Evolutionary conservation across 371 early-diverging fungal species (phyloP).

Genomic region (Coemansia sp.): DNA sequence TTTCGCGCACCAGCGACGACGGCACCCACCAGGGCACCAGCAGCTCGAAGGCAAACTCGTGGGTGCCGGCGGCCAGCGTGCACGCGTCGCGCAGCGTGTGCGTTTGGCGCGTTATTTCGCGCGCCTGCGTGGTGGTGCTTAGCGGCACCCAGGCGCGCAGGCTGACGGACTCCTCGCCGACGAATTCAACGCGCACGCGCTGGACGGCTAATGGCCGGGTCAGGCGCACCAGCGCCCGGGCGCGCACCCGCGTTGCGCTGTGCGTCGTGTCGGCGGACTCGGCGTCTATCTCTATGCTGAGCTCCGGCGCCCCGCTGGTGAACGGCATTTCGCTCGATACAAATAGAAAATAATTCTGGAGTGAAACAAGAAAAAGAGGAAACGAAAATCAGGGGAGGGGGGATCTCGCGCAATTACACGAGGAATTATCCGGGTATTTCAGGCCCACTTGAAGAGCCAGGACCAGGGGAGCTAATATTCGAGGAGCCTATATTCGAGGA

Average conservation of each 20-base stretch:
- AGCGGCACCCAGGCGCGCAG: conserved; percentile 37
- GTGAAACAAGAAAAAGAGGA: background rate
- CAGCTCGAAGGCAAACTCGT: conserved; percentile 22
- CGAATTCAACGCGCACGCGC: conserved; percentile 28
- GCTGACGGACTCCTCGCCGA: conserved; percentile 33
- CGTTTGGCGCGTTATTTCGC: conserved; percentile 13
- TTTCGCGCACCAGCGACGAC: conserved; percentile 35
- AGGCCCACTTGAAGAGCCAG: no score
- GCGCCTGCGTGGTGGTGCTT: conserved; percentile 15
- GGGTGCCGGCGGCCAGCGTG: conserved; percentile 22
- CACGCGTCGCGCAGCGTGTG: conserved; percentile 11
- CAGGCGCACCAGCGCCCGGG: conserved; percentile 16
- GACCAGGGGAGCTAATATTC: background rate
- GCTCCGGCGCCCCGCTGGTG: conserved; percentile 24
- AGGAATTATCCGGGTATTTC: no score
- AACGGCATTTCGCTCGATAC: conserved; percentile 24
- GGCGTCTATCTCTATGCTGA: conserved; percentile 25
- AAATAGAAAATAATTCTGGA: background rate
- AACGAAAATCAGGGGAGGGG: background rate
- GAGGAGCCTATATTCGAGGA: background rate
- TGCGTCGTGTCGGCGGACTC: background rate
- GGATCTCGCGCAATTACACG: background rate
- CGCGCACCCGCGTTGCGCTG: background rate
- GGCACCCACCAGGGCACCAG: conserved; percentile 38
- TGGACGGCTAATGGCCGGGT: conserved; percentile 7